These are phyloP conservation scores for Aspergillus brasiliensis DNA, from an alignment of 2,329 filamentous ascomycete species.

Conservation along the genomic window DNA sequence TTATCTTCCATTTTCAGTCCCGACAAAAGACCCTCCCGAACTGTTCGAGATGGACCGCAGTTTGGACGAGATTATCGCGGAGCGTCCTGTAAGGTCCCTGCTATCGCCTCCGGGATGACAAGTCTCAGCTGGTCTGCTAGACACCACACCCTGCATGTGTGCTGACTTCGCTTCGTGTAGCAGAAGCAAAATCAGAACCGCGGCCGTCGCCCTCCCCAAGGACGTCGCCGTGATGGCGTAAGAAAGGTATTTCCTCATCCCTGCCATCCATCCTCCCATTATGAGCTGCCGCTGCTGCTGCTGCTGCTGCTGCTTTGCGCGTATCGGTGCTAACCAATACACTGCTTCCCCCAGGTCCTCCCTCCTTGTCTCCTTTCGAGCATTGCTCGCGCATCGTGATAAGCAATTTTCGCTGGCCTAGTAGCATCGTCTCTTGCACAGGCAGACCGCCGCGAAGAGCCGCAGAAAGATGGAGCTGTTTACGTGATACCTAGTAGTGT, in stretches of 20 bases:
- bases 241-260: conserved; percentile 69
- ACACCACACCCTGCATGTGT: neutral
- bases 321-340: conserved; percentile 13
- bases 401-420: conserved; percentile 31
- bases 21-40: neutral
- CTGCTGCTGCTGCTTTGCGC: neutral
- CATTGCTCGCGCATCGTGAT: conserved; percentile 43
- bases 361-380: conserved; percentile 43
- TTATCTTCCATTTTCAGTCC: neutral
- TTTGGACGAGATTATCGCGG: conserved; percentile 65
- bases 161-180: conserved; percentile 24
- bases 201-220: conserved; percentile 45
- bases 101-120: conserved; percentile 5
- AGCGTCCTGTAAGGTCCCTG: conserved; percentile 55
- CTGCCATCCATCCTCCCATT: neutral
- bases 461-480: conserved; percentile 37
- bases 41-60: conserved; percentile 60
- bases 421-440: conserved; percentile 28
- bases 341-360: conserved; percentile 40
- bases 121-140: neutral
- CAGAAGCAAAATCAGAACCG: conserved; percentile 29
- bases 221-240: conserved; percentile 74
- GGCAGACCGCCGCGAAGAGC: conserved; percentile 29
- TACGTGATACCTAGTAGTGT: conserved; percentile 37
- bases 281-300: neutral